Percentiles rank a stretch among this genome's conserved stretches.
phyloP scores from a whole-genome alignment of 129 eudicot genomes.

The carrot (Daucus carota) region DH1_v3.0 NC_030382.2:41946501-41947000 shows the following conservation, averaged over 20 bases:
- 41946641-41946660: constrained; percentile 44
- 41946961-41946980: constrained; percentile 42
- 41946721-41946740: not conserved
- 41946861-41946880: no score
- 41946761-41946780: constrained; percentile 91
- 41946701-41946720: not conserved
- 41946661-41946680: not conserved
- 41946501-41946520: constrained; percentile 44
- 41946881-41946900: no score
- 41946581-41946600: constrained; percentile 93
- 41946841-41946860: constrained; percentile 50
- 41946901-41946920: constrained; percentile 39
- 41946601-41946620: constrained; percentile 93
- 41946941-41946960: constrained; percentile 75
- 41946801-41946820: constrained; percentile 91
- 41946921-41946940: constrained; percentile 87
- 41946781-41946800: constrained; percentile 85
- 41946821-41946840: constrained; percentile 74
- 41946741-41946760: constrained; percentile 65
- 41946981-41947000: not conserved
- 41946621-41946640: constrained; percentile 91
- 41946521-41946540: constrained; percentile 81
- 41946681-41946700: not conserved
- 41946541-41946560: constrained; percentile 71
- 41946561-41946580: constrained; percentile 87